phyloP scores from a whole-genome alignment of 108 stramenopile genomes.

The Cyclotella sp. region DNA sequence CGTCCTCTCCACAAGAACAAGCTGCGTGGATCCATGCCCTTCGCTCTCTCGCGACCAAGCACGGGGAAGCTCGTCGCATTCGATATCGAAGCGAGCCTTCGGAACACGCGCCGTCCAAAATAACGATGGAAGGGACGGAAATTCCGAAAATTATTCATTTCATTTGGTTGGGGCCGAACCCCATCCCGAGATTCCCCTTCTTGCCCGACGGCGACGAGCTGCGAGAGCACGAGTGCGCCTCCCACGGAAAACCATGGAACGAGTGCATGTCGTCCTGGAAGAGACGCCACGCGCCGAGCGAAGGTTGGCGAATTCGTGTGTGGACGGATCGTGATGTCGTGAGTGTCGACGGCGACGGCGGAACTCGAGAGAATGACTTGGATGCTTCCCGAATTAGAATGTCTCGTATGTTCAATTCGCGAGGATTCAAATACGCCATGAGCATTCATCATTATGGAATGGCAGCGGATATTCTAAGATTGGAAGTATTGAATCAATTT shows the following conservation, averaged over 20 bases:
- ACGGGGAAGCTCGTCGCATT: neutral
- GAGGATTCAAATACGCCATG: constrained; percentile 38
- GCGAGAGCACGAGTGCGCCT: too few relatives aligned
- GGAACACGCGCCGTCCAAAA: neutral
- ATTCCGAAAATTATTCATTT: constrained; percentile 54
- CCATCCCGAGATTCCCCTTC: constrained; percentile 35
- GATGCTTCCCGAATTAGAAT: constrained; percentile 15
- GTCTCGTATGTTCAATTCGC: constrained; percentile 34
- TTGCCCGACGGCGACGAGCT: constrained; percentile 5
- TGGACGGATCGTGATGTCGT: constrained; percentile 44
- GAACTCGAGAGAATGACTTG: neutral
- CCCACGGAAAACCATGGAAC: constrained; percentile 18
- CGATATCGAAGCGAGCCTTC: neutral
- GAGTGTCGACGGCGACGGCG: neutral
- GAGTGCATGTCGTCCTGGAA: constrained; percentile 51
- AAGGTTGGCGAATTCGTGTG: constrained; percentile 40
- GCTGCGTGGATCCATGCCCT: constrained; percentile 31
- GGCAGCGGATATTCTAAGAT: constrained; percentile 50
- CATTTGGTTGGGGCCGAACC: constrained; percentile 43
- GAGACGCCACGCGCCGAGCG: constrained; percentile 23
- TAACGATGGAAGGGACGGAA: constrained; percentile 28
- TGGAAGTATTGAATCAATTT: constrained; percentile 45
- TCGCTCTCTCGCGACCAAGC: neutral
- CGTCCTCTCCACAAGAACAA: constrained; percentile 32
- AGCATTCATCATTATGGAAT: constrained; percentile 45